Evolutionary conservation across 108 stramenopile genomes (phyloP).

Genomic region (Nannochloropsis salina): DNA sequence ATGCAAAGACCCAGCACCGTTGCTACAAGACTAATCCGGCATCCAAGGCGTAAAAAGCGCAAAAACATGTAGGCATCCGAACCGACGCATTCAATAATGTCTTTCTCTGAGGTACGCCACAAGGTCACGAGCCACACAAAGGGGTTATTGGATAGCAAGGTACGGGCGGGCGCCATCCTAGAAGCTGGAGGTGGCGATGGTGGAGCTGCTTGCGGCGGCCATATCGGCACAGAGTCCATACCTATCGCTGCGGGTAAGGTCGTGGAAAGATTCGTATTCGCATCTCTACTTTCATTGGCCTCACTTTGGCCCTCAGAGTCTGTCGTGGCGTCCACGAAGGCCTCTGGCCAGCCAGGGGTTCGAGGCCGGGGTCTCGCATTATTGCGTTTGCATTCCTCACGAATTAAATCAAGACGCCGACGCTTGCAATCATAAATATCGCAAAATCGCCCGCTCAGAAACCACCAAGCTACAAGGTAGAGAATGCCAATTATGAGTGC

Average conservation of each 20-base stretch:
- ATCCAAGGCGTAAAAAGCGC: slow-evolving; percentile 16
- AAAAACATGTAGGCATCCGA: not conserved
- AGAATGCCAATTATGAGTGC: not conserved
- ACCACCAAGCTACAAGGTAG: not conserved
- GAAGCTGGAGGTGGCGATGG: not conserved
- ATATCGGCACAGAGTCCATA: not conserved
- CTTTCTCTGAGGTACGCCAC: not conserved
- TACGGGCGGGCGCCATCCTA: not conserved
- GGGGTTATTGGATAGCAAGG: not conserved
- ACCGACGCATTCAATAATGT: not conserved
- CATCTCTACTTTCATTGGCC: not conserved
- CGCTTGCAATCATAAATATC: slow-evolving; percentile 14
- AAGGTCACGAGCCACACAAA: not conserved
- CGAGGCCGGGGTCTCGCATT: not conserved
- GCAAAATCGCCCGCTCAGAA: not conserved
- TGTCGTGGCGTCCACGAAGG: not conserved
- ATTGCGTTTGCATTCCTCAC: slow-evolving; percentile 10
- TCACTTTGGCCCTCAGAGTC: not conserved
- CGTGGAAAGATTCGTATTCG: not conserved
- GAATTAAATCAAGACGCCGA: not conserved
- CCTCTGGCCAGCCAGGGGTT: not conserved
- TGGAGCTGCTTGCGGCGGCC: not conserved
- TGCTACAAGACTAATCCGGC: not conserved
- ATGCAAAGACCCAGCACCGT: not conserved
- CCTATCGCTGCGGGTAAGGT: not conserved